These are phyloP conservation scores for Xylaria sp. DNA, from an alignment of 2,329 filamentous ascomycete species.

Conservation along the genomic window DNA sequence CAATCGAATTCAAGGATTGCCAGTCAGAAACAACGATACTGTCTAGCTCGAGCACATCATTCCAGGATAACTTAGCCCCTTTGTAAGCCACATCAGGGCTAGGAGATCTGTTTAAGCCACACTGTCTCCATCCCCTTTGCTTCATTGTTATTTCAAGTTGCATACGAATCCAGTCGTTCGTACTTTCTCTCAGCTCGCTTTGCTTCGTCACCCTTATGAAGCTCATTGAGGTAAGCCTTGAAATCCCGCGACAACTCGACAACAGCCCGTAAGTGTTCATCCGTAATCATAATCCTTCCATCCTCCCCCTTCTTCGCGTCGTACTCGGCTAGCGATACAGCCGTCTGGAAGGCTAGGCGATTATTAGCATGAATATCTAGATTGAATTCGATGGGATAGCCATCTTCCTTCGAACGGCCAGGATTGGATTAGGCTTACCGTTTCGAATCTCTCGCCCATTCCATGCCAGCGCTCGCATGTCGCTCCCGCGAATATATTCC, in stretches of 20 bases:
- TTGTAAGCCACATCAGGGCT: no score
- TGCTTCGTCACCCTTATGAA: constrained; percentile 39
- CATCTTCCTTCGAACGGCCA: not conserved
- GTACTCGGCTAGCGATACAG: constrained; percentile 48
- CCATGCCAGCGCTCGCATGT: constrained; percentile 39
- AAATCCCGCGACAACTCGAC: constrained; percentile 48
- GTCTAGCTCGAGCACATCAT: no score
- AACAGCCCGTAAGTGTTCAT: constrained; percentile 46
- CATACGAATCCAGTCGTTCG: constrained; percentile 30
- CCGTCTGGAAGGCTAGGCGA: constrained; percentile 47
- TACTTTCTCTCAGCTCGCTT: constrained; percentile 32
- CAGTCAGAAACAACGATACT: no score
- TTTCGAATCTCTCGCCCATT: constrained; percentile 44
- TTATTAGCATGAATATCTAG: constrained; percentile 19
- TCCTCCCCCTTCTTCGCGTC: constrained; percentile 50
- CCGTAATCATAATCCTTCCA: constrained; percentile 43
- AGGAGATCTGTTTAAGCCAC: no score
- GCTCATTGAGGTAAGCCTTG: constrained; percentile 44
- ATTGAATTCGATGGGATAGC: not conserved
- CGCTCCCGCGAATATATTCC: constrained; percentile 38
- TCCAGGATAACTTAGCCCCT: no score
- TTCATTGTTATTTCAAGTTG: no score
- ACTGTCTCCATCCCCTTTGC: no score
- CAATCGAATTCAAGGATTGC: no score
- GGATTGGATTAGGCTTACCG: constrained; percentile 23